Evolutionary conservation across 2,329 filamentous ascomycete genomes (phyloP), one percentile per base, ranked within the genome.

Genomic region (Monascus ruber): DNA sequence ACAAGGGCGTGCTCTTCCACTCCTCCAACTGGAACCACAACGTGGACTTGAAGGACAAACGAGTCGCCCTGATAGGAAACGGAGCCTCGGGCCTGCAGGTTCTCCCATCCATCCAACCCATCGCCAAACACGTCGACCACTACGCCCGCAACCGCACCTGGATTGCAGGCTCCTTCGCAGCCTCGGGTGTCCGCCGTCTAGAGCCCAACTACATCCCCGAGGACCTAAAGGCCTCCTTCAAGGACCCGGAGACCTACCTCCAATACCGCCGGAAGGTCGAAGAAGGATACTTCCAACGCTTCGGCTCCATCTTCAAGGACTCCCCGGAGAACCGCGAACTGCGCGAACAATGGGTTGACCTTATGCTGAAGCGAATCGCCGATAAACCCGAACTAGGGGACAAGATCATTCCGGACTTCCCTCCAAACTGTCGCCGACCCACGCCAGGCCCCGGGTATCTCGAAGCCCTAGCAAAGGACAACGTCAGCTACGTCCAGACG

Each of bases 391-490:
- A 76, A 24, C 59, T 83, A 4, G 56, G 74, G 0, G 62, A 76
- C 3, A 62, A 68, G 17, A 64, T 83, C 2, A 62, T 78, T 4
- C 79, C 80, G 0, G 71, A 77, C 43, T 83, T 79, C 47, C 73
- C 77, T 0, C 76, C 74, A 7, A 71, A 77, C 47, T 84, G 80
- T 46, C 70, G 79, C 6, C 70, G 80, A 2, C 60, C 81, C 0
- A 84, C 80, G 0, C 77, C 79, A 0, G 77, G 79, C 0, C 77
- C 78, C 0, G 79, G 78, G 0, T 83, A 83, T 48, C 69, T 84
- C 4, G 79, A 83, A 52, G 76, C 78, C 0, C 63, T 83, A 25
- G 66, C 70, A 0, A 68, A 75, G 44, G 68, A 72, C 5, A 81
- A 83, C 38, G 77, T 81, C n/a, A 66, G 69, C 9, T 78, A 76